Evolutionary conservation across 1,139 yeast species (phyloP).

Genomic region (Scheffersomyces stambukii): DNA sequence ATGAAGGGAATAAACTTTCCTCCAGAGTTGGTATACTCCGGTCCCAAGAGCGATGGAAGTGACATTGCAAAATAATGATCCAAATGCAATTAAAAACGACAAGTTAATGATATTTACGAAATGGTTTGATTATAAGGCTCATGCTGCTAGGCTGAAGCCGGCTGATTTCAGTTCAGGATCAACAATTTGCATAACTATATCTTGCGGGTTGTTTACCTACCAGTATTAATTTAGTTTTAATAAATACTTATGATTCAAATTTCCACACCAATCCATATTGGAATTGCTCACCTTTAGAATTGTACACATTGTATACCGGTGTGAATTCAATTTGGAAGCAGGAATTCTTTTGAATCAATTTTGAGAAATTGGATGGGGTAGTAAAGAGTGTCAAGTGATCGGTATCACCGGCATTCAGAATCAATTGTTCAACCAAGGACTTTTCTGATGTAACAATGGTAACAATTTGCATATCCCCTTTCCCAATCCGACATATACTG

Average conservation of each 20-base stretch:
- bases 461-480: conserved; percentile 7
- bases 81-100: too few species aligned
- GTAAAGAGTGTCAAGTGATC: too few species aligned
- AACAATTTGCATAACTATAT: too few species aligned
- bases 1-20: conserved; percentile 38
- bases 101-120: too few species aligned
- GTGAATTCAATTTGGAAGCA: conserved; percentile 15
- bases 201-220: too few species aligned
- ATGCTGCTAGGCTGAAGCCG: too few species aligned
- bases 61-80: conserved; percentile 11
- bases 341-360: conserved; percentile 3
- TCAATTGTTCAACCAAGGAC: conserved; percentile 9
- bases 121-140: too few species aligned
- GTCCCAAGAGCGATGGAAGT: conserved; percentile 26
- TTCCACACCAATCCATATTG: conserved; percentile 20
- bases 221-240: too few species aligned
- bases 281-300: conserved; percentile 16
- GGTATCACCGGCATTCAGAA: too few species aligned
- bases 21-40: conserved; percentile 32
- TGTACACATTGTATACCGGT: conserved; percentile 29
- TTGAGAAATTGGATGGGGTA: too few species aligned
- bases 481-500: conserved; percentile 10
- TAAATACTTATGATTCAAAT: too few species aligned
- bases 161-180: too few species aligned
- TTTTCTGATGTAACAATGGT: conserved; percentile 17